A percentile compares a stretch with the other conserved stretches of the same genome.
These are phyloP conservation scores for Fusarium succisae DNA, from an alignment of 2,329 filamentous ascomycete species.

Conservation along the genomic window DNA sequence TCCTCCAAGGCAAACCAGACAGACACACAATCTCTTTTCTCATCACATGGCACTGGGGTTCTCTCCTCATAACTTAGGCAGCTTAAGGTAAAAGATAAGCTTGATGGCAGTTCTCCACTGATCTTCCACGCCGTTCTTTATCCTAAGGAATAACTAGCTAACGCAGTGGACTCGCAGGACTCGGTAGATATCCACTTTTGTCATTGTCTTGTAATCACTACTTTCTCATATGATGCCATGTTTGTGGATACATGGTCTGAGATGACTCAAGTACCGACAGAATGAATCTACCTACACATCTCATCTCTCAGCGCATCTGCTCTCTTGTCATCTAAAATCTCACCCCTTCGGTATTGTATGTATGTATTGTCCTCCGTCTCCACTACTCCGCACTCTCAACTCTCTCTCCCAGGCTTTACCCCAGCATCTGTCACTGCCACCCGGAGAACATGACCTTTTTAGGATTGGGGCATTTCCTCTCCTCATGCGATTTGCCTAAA, in stretches of 20 bases:
- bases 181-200: background rate
- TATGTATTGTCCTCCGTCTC: constrained; percentile 6
- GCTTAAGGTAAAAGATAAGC: constrained; percentile 26
- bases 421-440: background rate
- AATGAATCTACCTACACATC: background rate
- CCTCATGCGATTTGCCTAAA: background rate
- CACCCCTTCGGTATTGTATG: constrained; percentile 13
- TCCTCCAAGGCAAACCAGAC: background rate
- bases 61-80: constrained; percentile 15
- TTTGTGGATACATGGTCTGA: constrained; percentile 14
- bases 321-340: constrained; percentile 10
- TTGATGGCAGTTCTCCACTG: constrained; percentile 26
- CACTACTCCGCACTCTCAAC: constrained; percentile 39
- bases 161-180: background rate
- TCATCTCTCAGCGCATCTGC: constrained; percentile 1
- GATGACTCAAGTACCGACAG: constrained; percentile 30
- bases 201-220: background rate
- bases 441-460: constrained; percentile 3
- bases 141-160: background rate
- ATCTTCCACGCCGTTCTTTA: constrained; percentile 11
- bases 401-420: background rate
- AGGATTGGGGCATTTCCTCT: background rate
- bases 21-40: constrained; percentile 9
- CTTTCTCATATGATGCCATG: constrained; percentile 15
- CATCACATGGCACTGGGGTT: constrained; percentile 23